phyloP scores from a whole-genome alignment of 345 rosid genomes.

The Eucalyptus erythrocorys region DNA sequence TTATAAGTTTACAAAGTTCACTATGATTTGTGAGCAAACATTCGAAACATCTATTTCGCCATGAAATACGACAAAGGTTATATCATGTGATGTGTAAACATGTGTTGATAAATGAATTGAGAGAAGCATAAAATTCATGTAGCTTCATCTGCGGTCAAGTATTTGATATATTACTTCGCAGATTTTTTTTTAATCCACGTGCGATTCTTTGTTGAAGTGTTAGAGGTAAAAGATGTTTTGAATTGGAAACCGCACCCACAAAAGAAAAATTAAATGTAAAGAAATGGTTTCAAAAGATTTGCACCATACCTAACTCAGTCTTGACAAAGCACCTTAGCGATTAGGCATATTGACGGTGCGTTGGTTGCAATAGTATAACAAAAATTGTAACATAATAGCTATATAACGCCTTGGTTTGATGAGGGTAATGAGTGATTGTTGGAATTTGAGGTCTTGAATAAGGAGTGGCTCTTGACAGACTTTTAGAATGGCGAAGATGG shows the following conservation, averaged over 20 bases:
- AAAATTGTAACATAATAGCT: not conserved
- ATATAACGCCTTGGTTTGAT: too few species aligned
- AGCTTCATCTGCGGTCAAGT: not conserved
- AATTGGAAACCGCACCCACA: not conserved
- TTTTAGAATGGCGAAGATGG: accelerated
- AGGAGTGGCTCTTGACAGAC: accelerated
- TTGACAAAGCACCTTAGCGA: not conserved
- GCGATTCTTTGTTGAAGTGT: not conserved
- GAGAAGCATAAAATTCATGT: not conserved
- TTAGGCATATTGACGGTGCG: not conserved
- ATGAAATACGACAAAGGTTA: not conserved
- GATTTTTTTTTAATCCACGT: too few species aligned
- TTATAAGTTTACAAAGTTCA: not conserved
- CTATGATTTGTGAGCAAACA: accelerated
- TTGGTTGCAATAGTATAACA: too few species aligned
- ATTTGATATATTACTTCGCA: not conserved
- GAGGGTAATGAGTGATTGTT: accelerated
- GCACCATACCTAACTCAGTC: not conserved
- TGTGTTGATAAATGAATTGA: not conserved
- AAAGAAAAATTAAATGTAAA: too few species aligned
- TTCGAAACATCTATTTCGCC: not conserved
- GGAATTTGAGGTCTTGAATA: accelerated
- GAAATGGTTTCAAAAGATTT: not conserved
- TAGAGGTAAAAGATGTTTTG: not conserved
- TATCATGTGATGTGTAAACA: not conserved